phyloP scores from a whole-genome alignment of 768 basidiomycete species.

The Mycena chlorophos region DNA sequence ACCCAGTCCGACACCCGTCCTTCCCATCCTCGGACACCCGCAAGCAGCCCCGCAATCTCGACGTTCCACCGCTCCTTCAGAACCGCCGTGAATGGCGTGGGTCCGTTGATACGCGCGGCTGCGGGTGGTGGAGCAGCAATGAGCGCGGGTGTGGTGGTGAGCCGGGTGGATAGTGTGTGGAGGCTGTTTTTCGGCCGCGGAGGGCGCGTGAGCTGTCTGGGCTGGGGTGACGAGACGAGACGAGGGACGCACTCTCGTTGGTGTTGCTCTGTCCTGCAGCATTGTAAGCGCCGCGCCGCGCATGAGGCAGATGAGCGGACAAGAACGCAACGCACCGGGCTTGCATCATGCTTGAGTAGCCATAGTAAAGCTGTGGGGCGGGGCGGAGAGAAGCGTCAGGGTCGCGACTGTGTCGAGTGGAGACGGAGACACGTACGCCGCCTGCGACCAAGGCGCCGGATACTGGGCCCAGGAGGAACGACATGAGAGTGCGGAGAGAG shows the following conservation, averaged over 20 bases:
- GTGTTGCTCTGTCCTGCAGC: slow-evolving; percentile 53
- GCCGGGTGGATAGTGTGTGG: slow-evolving; percentile 48
- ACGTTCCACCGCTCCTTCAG: slow-evolving; percentile 61
- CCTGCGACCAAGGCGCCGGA: slow-evolving; percentile 69
- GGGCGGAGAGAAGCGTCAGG: not conserved
- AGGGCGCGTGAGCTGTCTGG: not conserved
- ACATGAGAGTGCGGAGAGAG: slow-evolving; percentile 40
- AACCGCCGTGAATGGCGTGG: slow-evolving; percentile 46
- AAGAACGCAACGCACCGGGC: slow-evolving; percentile 43
- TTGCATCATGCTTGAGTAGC: slow-evolving; percentile 65
- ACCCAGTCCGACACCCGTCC: slow-evolving; percentile 49
- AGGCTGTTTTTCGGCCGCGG: slow-evolving; percentile 44
- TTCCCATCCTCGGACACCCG: slow-evolving; percentile 48
- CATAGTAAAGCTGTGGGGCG: slow-evolving; percentile 59
- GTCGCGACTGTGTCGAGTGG: no score
- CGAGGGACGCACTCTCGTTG: slow-evolving; percentile 49
- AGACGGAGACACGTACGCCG: slow-evolving; percentile 45
- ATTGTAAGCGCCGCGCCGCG: not conserved
- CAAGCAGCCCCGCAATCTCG: slow-evolving; percentile 49
- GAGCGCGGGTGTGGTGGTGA: slow-evolving; percentile 48
- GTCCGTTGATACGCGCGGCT: slow-evolving; percentile 51
- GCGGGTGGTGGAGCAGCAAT: slow-evolving; percentile 56
- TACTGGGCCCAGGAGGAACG: slow-evolving; percentile 63
- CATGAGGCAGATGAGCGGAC: not conserved
- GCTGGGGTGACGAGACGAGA: not conserved